Conservation (phyloP, 164 flowering plant genomes). For the Akebia trifoliata region DNA sequence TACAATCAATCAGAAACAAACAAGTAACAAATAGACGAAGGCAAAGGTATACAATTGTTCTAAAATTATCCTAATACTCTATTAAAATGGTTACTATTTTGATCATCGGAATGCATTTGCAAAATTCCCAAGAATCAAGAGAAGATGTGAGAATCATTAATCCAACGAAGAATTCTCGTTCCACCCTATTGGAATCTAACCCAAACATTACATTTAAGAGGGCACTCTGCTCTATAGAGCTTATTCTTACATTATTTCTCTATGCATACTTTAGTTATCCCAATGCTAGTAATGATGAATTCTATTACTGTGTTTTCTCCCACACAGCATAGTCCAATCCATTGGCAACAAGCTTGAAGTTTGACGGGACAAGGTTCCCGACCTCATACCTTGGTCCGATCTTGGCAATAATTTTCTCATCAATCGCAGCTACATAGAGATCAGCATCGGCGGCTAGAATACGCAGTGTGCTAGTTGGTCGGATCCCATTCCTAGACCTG, state of each 20-base stretch:
- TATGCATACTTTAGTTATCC: background rate
- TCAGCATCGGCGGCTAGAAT: constrained; percentile 57
- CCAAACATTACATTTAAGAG: no score
- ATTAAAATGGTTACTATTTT: no score
- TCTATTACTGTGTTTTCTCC: constrained; percentile 30
- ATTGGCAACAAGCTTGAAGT: constrained; percentile 38
- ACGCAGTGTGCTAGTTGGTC: constrained; percentile 32
- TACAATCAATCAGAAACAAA: no score
- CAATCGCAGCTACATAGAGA: constrained; percentile 57
- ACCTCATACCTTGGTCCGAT: constrained; percentile 57
- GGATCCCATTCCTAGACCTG: constrained; percentile 48
- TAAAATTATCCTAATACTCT: no score
- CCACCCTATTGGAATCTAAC: no score
- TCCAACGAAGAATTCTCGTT: no score
- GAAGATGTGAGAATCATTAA: no score
- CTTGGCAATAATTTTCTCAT: constrained; percentile 49
- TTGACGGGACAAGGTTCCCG: constrained; percentile 55
- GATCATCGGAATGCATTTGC: no score
- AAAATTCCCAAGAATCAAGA: no score
- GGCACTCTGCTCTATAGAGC: no score
- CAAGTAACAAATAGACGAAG: no score
- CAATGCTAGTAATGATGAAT: background rate
- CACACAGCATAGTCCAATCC: constrained; percentile 62
- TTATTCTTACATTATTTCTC: background rate
- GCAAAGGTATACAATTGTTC: no score